Evolutionary conservation across 306 rosid genomes (phyloP).

Genomic region (Erythrophleum fordii): DNA sequence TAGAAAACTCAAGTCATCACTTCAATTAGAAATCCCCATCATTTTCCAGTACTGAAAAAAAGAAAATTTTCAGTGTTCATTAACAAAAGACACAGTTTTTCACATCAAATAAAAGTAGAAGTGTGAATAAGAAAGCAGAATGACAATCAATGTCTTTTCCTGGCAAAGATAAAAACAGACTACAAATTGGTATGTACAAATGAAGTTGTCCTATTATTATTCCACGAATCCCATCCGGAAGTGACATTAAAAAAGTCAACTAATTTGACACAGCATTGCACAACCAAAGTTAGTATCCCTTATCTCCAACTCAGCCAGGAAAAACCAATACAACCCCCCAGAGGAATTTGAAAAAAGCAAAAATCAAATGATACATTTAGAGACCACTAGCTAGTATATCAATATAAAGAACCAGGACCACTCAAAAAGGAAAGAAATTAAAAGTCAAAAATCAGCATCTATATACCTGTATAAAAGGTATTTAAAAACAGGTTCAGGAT

Average conservation of each 20-base stretch:
- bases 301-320: not conserved
- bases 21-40: no score
- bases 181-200: no score
- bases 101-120: no score
- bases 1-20: no score
- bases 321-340: not conserved
- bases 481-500: not conserved
- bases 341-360: not conserved
- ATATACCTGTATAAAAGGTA: not conserved
- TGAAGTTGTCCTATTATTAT: no score
- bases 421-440: constrained; percentile 4
- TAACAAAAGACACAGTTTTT: no score
- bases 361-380: not conserved
- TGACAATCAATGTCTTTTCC: no score
- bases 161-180: no score
- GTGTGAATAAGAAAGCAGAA: no score
- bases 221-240: no score
- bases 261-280: constrained; percentile 27
- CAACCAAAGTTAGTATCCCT: constrained; percentile 15
- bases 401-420: constrained; percentile 6
- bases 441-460: not conserved
- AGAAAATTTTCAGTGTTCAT: no score
- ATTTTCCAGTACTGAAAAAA: no score
- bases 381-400: constrained; percentile 4
- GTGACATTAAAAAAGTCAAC: not conserved